A percentile compares a stretch with the other conserved stretches of the same genome.
Conservation (phyloP, 208 protist genomes). For the Trypanosoma cruzi region DNA sequence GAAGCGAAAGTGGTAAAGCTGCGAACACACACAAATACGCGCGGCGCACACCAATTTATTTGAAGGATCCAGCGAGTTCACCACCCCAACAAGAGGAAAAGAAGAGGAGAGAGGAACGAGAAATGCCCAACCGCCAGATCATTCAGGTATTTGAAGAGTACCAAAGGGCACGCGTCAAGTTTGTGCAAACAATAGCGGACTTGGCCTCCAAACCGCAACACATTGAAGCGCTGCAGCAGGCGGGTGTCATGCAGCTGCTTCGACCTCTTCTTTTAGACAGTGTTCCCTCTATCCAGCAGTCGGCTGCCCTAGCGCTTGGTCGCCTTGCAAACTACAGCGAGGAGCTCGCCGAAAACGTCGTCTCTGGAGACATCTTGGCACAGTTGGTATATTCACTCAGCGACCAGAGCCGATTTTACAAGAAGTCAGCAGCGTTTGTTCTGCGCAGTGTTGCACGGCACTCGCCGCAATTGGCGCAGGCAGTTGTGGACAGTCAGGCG, state of each 20-base stretch:
- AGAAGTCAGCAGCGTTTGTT: slow-evolving; percentile 98
- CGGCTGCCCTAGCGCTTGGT: slow-evolving; percentile 97
- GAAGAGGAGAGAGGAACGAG: not conserved
- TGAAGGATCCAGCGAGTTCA: not conserved
- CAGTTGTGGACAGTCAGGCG: slow-evolving; percentile 96
- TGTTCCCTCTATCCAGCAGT: slow-evolving; percentile 98
- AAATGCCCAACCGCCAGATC: slow-evolving; percentile 91
- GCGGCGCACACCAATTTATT: not conserved
- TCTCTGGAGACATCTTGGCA: slow-evolving; percentile 97
- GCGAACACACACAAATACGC: not conserved
- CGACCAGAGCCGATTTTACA: slow-evolving; percentile 98
- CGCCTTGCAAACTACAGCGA: slow-evolving; percentile 98
- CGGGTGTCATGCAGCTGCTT: slow-evolving; percentile 97
- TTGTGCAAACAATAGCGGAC: slow-evolving; percentile 97
- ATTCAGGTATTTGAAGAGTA: slow-evolving; percentile 97
- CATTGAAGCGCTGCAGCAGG: slow-evolving; percentile 96
- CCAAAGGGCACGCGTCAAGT: slow-evolving; percentile 95
- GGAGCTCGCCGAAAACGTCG: slow-evolving; percentile 97
- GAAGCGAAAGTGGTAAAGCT: not conserved
- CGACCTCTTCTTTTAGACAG: slow-evolving; percentile 97
- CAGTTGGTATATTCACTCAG: slow-evolving; percentile 98
- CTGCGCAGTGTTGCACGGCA: slow-evolving; percentile 97
- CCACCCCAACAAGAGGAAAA: not conserved
- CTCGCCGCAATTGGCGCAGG: slow-evolving; percentile 96
- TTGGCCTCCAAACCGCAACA: slow-evolving; percentile 96